Evolutionary conservation across 805 yeast species (phyloP), one percentile per base, ranked within the genome.

Genomic region (Torulaspora indica): DNA sequence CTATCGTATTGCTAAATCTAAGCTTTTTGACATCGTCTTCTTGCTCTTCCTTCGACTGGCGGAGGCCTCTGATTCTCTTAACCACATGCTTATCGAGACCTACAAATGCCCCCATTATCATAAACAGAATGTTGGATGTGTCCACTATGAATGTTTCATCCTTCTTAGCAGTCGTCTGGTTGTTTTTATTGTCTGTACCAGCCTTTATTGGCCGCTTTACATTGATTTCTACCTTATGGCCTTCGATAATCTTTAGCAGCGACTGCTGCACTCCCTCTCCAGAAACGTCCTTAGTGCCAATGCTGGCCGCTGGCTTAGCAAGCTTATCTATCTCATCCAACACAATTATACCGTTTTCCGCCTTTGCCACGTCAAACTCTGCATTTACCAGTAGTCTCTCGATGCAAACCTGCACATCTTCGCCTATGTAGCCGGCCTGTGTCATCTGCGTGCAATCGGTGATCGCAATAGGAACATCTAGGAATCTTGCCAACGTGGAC

Each of bases 201-300:
- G 45, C 51, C 37, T 64, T 67, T 0, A 69, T 61, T 3, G 74
- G 74, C 40, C 64, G 67, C 54, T 76, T 72, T 1, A 74, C 72
- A 23, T 68, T 69, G n/a, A 74, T 61, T 42, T 72, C 73, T 2
- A 78, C 74, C 9, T 64, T 69, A 14, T 79, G 73, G 2, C 84
- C 84, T 54, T 78, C 84, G 29, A 78, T 68, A 36, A 78, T 64
- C 52, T 79, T 79, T 49, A 78, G 54, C 10, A 78, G 56, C 0
- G 82, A 76, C 52, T 78, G 83, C 51, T 78, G 84, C 13, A 79
- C 83, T 38, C 84, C 83, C 58, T 79, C 83, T 6, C 84, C 84
- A 1, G 81, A 68, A 2, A 78, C 79, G 57, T 78, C 84, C 48
- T 76, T 75, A 0, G 77, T 70, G 3, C 78, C 79, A 27, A 68